phyloP scores from a whole-genome alignment of 805 yeast species.

The Citeromyces nyonsensis region DNA sequence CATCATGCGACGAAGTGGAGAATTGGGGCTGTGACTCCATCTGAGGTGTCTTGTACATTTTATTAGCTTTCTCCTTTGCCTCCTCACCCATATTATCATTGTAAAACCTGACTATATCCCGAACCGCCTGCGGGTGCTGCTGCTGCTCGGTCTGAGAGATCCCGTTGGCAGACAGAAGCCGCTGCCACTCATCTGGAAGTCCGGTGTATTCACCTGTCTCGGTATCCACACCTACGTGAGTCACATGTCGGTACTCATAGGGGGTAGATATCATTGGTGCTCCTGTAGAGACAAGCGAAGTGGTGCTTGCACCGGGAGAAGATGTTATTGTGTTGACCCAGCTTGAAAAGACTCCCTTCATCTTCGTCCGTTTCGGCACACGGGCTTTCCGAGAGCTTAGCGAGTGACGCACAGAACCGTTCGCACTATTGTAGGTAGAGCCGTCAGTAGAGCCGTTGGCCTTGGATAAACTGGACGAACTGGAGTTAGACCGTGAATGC shows the following conservation, averaged over 20 bases:
- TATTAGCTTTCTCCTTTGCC: neutral
- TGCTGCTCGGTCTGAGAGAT: slow-evolving; percentile 80
- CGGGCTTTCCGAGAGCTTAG: slow-evolving; percentile 25
- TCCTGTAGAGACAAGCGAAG: slow-evolving; percentile 6
- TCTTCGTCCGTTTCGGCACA: slow-evolving; percentile 11
- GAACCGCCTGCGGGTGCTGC: slow-evolving; percentile 87
- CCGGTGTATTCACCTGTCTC: slow-evolving; percentile 83
- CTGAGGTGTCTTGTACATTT: slow-evolving; percentile 1
- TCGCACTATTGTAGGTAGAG: slow-evolving; percentile 2
- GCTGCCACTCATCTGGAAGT: slow-evolving; percentile 87
- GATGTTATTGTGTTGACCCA: slow-evolving; percentile 16
- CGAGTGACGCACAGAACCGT: neutral
- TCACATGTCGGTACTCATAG: slow-evolving; percentile 76
- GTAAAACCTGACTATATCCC: slow-evolving; percentile 80
- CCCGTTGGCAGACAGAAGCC: slow-evolving; percentile 68
- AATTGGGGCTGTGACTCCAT: neutral
- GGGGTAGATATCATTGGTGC: slow-evolving; percentile 70
- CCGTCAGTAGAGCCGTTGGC: slow-evolving; percentile 7
- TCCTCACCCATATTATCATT: slow-evolving; percentile 27
- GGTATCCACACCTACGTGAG: slow-evolving; percentile 85
- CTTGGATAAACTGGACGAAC: slow-evolving; percentile 3
- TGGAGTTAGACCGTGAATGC: neutral
- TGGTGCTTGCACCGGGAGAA: slow-evolving; percentile 5
- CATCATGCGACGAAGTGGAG: neutral
- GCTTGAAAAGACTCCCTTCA: slow-evolving; percentile 42